Evolutionary conservation across 257 asterid genomes (phyloP), one percentile per base, ranked within the genome.

Genomic region (Solanum ossicruentum): DNA sequence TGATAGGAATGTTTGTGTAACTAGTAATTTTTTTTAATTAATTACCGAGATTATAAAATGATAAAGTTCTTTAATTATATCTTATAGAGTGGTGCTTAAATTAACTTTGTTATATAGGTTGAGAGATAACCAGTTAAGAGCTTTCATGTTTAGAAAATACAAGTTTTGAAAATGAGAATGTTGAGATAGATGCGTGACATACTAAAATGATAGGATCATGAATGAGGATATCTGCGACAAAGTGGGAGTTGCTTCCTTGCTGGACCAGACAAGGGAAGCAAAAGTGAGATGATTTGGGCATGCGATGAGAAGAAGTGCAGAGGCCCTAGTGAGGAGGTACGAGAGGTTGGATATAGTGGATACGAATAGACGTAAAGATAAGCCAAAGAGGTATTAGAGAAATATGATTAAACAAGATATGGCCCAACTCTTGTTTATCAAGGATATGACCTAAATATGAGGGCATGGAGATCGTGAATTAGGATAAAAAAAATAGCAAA

Each of bases 311-410:
- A n/a, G 32, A 58, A n/a, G 10, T 6, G 1, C 32, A 58, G 21
- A n/a, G 26, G 66, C 26, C 11, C 28, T n/a, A 58, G 28, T 10
- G 66, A 58, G 4, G 3, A 58, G 10, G 15, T 58, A 13, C 21
- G 15, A 58, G 15, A 58, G 7, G 15, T 21, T 58, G 32, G 28
- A n/a, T 58, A 4, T n/a, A 58, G 7, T 58, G 0, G 8, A 12
- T 58, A n/a, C 8, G 15, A 58, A 28, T 13, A 58, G 28, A 58
- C 15, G 28, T 58, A 58, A n/a, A 12, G 51, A 8, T 10, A n/a
- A 0, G 32, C 0, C 10, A 12, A 58, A n/a, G 3, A 10, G n/a
- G 28, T n/a, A 58, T n/a, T n/a, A 12, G 1, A 0, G 28, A n/a
- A 7, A 10, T 0, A 7, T 58, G 15, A 58, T 58, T 58, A 58